phyloP scores from a whole-genome alignment of 306 rosid species.

The Sicyos edulis region DNA sequence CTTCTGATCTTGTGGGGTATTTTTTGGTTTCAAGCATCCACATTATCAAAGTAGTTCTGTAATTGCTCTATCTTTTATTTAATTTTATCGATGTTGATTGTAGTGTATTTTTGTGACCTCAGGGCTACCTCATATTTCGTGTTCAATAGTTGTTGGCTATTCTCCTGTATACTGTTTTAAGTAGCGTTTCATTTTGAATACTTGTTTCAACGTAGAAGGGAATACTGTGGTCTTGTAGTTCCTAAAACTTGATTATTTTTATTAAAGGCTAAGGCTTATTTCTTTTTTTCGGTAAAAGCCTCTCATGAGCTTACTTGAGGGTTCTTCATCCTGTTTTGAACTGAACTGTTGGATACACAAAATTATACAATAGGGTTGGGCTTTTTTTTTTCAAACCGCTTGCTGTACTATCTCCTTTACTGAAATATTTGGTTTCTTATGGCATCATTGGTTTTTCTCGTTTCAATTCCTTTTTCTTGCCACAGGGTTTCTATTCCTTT shows the following conservation, averaged over 20 bases:
- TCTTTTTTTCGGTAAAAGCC: not conserved
- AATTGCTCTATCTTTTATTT: not conserved
- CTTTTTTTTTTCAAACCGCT: not conserved
- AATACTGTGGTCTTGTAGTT: not conserved
- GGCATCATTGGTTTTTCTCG: not conserved
- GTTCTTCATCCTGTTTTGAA: not conserved
- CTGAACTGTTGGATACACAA: not conserved
- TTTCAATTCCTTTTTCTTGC: constrained; percentile 28
- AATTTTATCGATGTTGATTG: not conserved
- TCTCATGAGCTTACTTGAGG: not conserved
- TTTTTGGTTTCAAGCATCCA: not conserved
- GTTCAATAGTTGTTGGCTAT: not conserved
- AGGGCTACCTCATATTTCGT: not conserved
- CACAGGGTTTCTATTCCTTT: constrained; percentile 74
- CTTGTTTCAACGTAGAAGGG: constrained; percentile 10
- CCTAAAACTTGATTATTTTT: not conserved
- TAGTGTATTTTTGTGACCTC: not conserved
- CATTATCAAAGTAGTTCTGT: not conserved
- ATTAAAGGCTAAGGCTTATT: not conserved
- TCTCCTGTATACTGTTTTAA: not conserved
- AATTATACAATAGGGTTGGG: not conserved
- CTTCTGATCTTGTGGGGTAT: not conserved
- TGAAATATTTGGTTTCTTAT: not conserved
- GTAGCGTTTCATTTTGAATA: not conserved
- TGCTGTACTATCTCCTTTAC: constrained; percentile 19